Base-by-base conservation (phyloP, 306 rosid genomes). In the Dalbergia oliveri region DNA sequence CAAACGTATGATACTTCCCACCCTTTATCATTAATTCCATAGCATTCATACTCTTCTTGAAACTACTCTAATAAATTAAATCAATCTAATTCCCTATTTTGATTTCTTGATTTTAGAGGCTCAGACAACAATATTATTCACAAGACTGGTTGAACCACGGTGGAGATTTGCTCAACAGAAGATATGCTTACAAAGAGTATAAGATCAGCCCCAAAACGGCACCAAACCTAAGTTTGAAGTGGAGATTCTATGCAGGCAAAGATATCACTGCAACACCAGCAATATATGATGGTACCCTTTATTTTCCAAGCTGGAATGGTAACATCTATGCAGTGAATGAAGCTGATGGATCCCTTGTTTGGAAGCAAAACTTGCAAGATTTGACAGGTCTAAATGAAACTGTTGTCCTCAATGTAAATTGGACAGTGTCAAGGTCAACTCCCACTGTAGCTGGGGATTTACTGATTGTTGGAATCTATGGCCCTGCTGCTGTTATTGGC, bases 251-350 rank as follows among this genome's bases (percentile, higher is more conserved):
- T 15, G 89, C 89, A 4, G 92, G 92, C 0, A 72, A 84, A 16
- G 95, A 88, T 68, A 84, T 92, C 39, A 73, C 89, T 1, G 93
- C 84, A 56, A 92, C 92, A 6, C 92, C 92, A 9, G 92, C 93
- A 1, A 85, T 89, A 31, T 82, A 57, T 33, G 35, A 86, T 4
- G 89, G 80, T 1, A 77, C 67, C n/a, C 61, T 90, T 64, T 92
- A 92, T 69, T 90, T 90, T 50, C 94, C 93, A 19, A 87, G 95
- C 66, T 89, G 95, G 94, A 90, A 92, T 58, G 97, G 97, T 1
- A 80, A 83, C 72, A 72, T 90, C 19, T 90, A 86, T n/a, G 93
- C 95, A 1, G 71, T 90, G 47, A 89, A 76, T 64, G 77, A 76
- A 76, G 14, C 0, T 0, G 81, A 82, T 76, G 85, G 81, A 35